These are phyloP conservation scores for Epicoccum sorghinum DNA, from an alignment of 2,329 filamentous ascomycete genomes.

Conservation along the genomic window DNA sequence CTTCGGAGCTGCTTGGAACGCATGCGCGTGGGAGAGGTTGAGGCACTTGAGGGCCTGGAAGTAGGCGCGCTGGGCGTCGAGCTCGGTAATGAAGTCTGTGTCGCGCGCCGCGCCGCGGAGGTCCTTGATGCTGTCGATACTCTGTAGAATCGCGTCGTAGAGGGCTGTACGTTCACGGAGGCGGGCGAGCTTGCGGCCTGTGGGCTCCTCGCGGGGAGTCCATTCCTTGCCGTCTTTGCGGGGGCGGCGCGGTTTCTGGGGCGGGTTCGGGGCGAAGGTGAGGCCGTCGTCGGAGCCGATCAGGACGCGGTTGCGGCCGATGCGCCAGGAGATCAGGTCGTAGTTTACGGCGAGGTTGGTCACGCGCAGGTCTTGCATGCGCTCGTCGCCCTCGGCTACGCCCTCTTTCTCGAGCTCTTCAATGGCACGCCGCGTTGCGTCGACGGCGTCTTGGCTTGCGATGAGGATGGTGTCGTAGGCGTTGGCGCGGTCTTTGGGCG, in stretches of 20 bases:
- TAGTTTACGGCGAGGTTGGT: conserved; percentile 94
- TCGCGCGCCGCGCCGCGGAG: conserved; percentile 90
- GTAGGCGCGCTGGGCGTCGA: conserved; percentile 80
- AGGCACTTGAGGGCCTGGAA: conserved; percentile 90
- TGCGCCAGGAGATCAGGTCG: conserved; percentile 90
- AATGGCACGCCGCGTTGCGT: conserved; percentile 90
- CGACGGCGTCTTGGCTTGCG: conserved; percentile 89
- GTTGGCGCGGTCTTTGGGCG: conserved; percentile 73
- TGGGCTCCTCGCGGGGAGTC: conserved; percentile 66
- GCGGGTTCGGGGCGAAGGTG: conserved; percentile 59
- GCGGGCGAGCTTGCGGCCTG: conserved; percentile 76
- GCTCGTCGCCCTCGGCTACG: conserved; percentile 78
- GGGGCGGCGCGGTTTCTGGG: conserved; percentile 58
- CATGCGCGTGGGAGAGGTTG: conserved; percentile 84
- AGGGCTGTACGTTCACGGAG: conserved; percentile 86
- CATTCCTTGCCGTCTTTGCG: conserved; percentile 57
- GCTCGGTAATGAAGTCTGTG: conserved; percentile 72
- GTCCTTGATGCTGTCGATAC: conserved; percentile 86
- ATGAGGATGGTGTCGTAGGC: conserved; percentile 92
- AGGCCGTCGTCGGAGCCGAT: conserved; percentile 84
- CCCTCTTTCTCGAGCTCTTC: conserved; percentile 87
- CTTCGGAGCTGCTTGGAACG: conserved; percentile 70
- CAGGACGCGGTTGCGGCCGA: conserved; percentile 88
- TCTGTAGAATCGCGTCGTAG: conserved; percentile 90
- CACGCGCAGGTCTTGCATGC: conserved; percentile 92